Evolutionary conservation across 208 protist species (phyloP), one percentile per base, ranked within the genome.

Genomic region (Zelonia costaricensis): DNA sequence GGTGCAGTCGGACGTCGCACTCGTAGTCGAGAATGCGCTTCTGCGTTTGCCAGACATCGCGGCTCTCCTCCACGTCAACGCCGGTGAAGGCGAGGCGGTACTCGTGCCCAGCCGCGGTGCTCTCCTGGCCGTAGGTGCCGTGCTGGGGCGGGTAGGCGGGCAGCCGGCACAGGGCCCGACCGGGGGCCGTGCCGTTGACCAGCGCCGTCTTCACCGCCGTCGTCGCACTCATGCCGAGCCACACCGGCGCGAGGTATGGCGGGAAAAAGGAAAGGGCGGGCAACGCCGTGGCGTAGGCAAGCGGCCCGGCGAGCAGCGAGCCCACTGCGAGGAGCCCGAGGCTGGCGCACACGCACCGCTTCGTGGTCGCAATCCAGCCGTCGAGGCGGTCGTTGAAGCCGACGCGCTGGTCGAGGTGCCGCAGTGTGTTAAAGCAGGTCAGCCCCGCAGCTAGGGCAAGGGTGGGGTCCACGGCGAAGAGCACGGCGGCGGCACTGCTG

Each of bases 1-100:
- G 56, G 42, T 92, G 78, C 13, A 95, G 64, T 20, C 86, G 86
- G 16, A 93, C 69, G 57, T 92, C 88, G 51, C 86, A 95, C 68
- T 95, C 89, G 58, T 92, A 95, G 42, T 95, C 89, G 0, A 95
- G 60, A 9, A 82, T 80, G 23, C 77, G 77, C 62, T 92, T 92
- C 62, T 92, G 84, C 23, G 63, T 80, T 30, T 78, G 62, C 89
- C 89, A 95, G 60, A 85, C 80, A 33, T 82, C 67, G 4, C 70
- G 74, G 58, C 74, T 63, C 57, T 93, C 89, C 53, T 90, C 86
- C 28, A 64, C 71, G 43, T 93, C 84, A 4, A 84, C 77, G 43
- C 84, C 74, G 27, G 74, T 85, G 65, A 93, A 86, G 60, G 72
- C 76, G 22, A 93, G 76, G 16, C 84, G 76, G 65, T 89, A 88